Percentiles rank a stretch among this genome's conserved stretches.
Conservation (phyloP, 148 eudicot species). For the Polygonum maritimum region DNA sequence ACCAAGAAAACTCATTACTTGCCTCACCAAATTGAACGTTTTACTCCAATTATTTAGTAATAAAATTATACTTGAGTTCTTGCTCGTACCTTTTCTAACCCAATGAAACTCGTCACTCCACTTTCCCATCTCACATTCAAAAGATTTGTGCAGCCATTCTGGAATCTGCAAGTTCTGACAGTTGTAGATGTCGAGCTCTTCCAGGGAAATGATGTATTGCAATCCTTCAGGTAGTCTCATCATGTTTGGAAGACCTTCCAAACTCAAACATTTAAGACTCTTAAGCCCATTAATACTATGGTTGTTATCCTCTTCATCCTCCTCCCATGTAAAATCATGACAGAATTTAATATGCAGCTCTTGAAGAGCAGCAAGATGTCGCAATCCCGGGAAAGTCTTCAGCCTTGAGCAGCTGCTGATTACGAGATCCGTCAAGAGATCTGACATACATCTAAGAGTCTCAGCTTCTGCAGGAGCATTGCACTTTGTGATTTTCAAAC, state of each 20-base stretch:
- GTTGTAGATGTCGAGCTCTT: neutral
- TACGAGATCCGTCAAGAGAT: neutral
- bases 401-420: neutral
- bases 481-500: neutral
- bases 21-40: neutral
- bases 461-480: neutral
- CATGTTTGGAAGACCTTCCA: neutral
- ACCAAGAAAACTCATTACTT: neutral
- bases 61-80: neutral
- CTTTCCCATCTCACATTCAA: neutral
- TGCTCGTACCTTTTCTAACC: neutral
- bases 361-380: no score
- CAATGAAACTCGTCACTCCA: neutral
- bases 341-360: no score
- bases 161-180: neutral
- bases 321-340: neutral
- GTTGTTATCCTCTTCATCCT: neutral
- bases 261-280: neutral
- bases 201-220: neutral
- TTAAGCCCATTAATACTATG: neutral
- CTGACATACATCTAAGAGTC: neutral
- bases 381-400: no score
- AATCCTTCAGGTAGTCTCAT: neutral
- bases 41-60: neutral
- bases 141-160: neutral